Percentiles rank a stretch among this genome's conserved stretches.
Evolutionary conservation across 2,329 filamentous ascomycete species (phyloP).

Genomic region (Paramyrothecium sp.): DNA sequence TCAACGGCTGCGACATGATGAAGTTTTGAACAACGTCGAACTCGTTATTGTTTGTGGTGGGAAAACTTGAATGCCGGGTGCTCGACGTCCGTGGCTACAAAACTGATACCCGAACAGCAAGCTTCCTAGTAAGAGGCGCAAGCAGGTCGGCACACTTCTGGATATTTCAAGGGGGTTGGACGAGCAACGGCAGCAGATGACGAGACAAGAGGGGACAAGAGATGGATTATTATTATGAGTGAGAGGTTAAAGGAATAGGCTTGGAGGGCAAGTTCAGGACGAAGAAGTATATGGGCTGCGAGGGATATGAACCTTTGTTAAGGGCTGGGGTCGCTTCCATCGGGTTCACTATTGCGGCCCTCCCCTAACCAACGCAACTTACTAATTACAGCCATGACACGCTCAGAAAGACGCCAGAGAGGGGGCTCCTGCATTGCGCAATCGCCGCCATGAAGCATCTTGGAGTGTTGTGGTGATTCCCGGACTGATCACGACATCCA

Average conservation of each 20-base stretch:
- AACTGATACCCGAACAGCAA: too few relatives aligned
- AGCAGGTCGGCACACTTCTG: too few relatives aligned
- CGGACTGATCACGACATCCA: slow-evolving; percentile 50
- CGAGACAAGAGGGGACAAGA: too few relatives aligned
- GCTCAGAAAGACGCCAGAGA: background rate
- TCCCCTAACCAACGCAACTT: background rate
- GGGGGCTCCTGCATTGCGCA: slow-evolving; percentile 27
- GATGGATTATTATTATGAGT: too few relatives aligned
- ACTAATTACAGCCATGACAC: background rate
- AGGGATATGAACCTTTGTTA: background rate
- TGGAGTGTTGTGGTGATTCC: slow-evolving; percentile 25
- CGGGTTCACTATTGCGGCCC: background rate
- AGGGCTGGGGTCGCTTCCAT: background rate
- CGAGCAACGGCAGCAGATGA: slow-evolving; percentile 3
- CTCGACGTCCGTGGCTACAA: too few relatives aligned
- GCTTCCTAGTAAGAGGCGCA: too few relatives aligned
- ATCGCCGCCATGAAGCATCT: slow-evolving; percentile 30
- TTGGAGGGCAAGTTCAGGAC: too few relatives aligned
- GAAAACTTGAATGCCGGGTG: background rate
- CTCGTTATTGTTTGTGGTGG: background rate
- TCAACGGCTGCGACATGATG: slow-evolving; percentile 33
- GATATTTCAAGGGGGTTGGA: background rate
- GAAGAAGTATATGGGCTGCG: too few relatives aligned
- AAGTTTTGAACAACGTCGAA: slow-evolving; percentile 24
- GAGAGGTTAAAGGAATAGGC: too few relatives aligned